A percentile compares a stretch with the other conserved stretches of the same genome.
phyloP scores from a whole-genome alignment of 306 rosid species.

The cucumber (Cucumis sativus) region Cucumber_9930_V3 NC_026659.2:14572001-14572500 shows the following conservation, averaged over 20 bases:
- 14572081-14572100: too few species aligned
- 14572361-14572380: conserved; percentile 38
- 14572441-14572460: conserved; percentile 46
- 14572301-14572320: background rate
- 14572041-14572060: too few species aligned
- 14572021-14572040: too few species aligned
- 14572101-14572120: too few species aligned
- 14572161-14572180: too few species aligned
- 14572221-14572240: background rate
- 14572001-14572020: too few species aligned
- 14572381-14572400: conserved; percentile 99
- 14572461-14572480: background rate
- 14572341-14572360: background rate
- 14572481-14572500: background rate
- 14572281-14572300: background rate
- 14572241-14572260: background rate
- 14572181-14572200: too few species aligned
- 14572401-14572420: conserved; percentile 75
- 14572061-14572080: too few species aligned
- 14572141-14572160: too few species aligned
- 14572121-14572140: too few species aligned
- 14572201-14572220: too few species aligned
- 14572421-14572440: conserved; percentile 98
- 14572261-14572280: background rate
- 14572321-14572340: background rate